Evolutionary conservation across 2,329 filamentous ascomycete species (phyloP).

Genomic region (Cladophialophora bantiana): DNA sequence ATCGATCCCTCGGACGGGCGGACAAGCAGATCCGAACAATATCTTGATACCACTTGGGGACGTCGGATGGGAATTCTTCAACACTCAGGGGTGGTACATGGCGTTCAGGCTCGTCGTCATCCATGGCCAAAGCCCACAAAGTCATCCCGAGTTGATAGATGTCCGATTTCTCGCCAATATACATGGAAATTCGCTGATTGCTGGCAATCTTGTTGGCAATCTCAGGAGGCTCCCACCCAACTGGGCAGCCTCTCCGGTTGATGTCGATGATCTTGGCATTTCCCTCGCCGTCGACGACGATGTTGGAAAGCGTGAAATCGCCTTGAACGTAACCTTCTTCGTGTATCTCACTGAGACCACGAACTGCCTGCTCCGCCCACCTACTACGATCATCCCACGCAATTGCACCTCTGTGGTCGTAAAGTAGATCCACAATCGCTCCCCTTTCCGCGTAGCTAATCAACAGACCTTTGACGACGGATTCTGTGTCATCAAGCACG

Average conservation of each 20-base stretch:
- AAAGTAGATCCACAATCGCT: conserved; percentile 88
- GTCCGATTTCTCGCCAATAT: conserved; percentile 97
- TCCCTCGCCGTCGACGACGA: conserved; percentile 84
- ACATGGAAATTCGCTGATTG: conserved; percentile 91
- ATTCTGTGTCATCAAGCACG: conserved; percentile 77
- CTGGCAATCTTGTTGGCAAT: conserved; percentile 83
- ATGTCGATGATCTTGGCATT: conserved; percentile 98
- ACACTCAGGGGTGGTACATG: conserved; percentile 73
- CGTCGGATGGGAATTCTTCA: conserved; percentile 61
- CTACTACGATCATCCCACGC: conserved; percentile 77
- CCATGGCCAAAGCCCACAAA: conserved; percentile 85
- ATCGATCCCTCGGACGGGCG: conserved; percentile 73
- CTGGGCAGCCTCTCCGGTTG: conserved; percentile 93
- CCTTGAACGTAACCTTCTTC: conserved; percentile 96
- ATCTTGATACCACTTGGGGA: conserved; percentile 80
- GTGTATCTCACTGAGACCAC: conserved; percentile 89
- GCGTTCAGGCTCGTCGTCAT: conserved; percentile 88
- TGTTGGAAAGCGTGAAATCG: conserved; percentile 96
- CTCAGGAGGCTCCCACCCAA: conserved; percentile 97
- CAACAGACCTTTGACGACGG: conserved; percentile 83
- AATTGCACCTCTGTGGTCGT: conserved; percentile 70
- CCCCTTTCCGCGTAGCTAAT: conserved; percentile 88
- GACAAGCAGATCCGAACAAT: conserved; percentile 80
- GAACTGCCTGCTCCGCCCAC: conserved; percentile 91
- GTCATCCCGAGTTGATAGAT: conserved; percentile 97